A percentile compares a stretch with the other conserved stretches of the same genome.
These are phyloP conservation scores for Astraeus odoratus DNA, from an alignment of 768 basidiomycete species.

Conservation along the genomic window DNA sequence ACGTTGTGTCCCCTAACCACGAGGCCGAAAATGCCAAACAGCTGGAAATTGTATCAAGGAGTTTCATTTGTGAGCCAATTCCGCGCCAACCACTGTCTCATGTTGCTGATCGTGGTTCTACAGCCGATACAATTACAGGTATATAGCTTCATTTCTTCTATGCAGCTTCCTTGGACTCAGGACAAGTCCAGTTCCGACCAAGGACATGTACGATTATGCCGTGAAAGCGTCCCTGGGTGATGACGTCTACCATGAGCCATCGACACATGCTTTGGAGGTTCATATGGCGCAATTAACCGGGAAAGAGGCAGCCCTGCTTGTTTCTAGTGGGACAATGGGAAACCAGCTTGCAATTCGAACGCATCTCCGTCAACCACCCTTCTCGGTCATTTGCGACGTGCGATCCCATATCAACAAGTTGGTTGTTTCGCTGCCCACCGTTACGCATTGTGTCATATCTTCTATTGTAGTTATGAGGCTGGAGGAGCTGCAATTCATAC, in stretches of 20 bases:
- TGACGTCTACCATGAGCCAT: conserved; percentile 65
- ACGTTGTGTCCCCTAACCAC: conserved; percentile 51
- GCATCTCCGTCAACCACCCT: conserved; percentile 87
- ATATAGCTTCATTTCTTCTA: not conserved
- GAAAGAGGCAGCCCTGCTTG: conserved; percentile 87
- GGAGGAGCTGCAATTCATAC: conserved; percentile 87
- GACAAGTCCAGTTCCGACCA: conserved; percentile 49
- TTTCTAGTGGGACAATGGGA: conserved; percentile 87
- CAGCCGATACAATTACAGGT: conserved; percentile 48
- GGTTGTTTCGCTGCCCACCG: conserved; percentile 6
- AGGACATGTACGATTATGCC: conserved; percentile 75
- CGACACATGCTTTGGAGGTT: conserved; percentile 54
- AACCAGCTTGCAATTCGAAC: conserved; percentile 86
- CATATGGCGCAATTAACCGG: conserved; percentile 74
- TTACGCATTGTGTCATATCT: not conserved
- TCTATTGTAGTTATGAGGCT: conserved; percentile 58
- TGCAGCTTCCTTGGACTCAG: not conserved
- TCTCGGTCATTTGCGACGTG: conserved; percentile 77
- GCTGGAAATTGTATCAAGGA: conserved; percentile 50
- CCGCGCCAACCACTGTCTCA: not conserved
- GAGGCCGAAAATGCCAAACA: conserved; percentile 51
- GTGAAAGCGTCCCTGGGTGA: conserved; percentile 70
- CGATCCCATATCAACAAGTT: conserved; percentile 77
- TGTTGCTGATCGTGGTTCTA: conserved; percentile 1
- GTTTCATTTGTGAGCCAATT: conserved; percentile 56